Conservation (phyloP, 1,284 basidiomycete genomes). For the Wallemia ichthyophaga region DNA sequence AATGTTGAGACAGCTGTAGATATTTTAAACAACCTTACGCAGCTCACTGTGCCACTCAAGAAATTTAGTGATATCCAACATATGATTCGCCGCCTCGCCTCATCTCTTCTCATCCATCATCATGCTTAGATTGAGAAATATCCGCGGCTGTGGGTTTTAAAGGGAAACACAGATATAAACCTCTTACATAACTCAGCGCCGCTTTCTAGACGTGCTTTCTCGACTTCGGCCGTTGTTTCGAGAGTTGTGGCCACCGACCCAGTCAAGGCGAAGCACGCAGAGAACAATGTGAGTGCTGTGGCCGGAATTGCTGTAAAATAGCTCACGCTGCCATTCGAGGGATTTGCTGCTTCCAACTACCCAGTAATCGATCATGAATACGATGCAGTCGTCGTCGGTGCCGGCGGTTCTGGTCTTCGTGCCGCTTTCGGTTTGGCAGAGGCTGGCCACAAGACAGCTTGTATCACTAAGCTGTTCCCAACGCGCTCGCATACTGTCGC, state of each 20-base stretch:
- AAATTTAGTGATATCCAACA: neutral
- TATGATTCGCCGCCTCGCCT: neutral
- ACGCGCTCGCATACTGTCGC: conserved; percentile 97
- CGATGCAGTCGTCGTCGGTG: conserved; percentile 29
- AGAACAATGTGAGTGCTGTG: conserved; percentile 19
- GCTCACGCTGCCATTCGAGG: conserved; percentile 2
- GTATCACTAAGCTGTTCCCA: conserved; percentile 98
- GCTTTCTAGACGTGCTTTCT: neutral
- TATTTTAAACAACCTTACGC: too few species aligned
- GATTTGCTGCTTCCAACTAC: conserved; percentile 34
- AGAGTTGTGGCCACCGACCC: conserved; percentile 44
- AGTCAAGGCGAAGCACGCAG: conserved; percentile 50
- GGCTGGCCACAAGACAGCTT: conserved; percentile 90
- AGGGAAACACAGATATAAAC: too few species aligned
- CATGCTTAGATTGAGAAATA: neutral
- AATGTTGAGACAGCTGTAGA: too few species aligned
- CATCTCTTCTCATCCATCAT: neutral
- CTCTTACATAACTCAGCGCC: too few species aligned
- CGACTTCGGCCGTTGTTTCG: neutral
- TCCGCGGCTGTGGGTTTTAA: neutral
- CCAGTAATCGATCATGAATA: conserved; percentile 32
- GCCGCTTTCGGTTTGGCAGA: conserved; percentile 97
- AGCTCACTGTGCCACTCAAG: neutral
- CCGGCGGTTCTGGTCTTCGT: conserved; percentile 88
- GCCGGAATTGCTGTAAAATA: neutral